Evolutionary conservation across 768 basidiomycete species (phyloP).

Genomic region (Tubosaeta sp.): DNA sequence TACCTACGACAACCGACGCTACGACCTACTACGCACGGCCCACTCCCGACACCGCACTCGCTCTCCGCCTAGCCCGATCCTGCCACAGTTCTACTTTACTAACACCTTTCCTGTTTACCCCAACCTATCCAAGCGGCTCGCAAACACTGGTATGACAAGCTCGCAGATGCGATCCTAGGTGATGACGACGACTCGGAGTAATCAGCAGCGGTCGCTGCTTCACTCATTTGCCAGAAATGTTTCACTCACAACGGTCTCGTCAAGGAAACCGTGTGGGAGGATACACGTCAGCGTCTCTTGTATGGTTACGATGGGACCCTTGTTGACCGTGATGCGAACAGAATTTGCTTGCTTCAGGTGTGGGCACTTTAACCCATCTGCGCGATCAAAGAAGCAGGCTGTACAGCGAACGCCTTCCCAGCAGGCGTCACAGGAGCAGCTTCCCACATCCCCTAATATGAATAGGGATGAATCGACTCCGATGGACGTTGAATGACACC

Average conservation of each 20-base stretch:
- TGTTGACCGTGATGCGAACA: constrained; percentile 27
- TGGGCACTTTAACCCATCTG: constrained; percentile 69
- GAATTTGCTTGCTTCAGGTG: constrained; percentile 88
- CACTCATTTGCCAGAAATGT: constrained; percentile 82
- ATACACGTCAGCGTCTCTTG: constrained; percentile 59
- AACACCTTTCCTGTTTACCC: constrained; percentile 24
- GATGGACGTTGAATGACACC: constrained; percentile 13
- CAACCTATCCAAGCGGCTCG: constrained; percentile 46
- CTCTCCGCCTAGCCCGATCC: too few relatives aligned
- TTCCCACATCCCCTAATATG: too few relatives aligned
- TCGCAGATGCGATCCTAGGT: constrained; percentile 83
- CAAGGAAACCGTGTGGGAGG: constrained; percentile 75
- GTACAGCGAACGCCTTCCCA: constrained; percentile 24
- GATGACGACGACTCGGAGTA: constrained; percentile 64
- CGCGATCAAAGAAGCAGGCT: constrained; percentile 29
- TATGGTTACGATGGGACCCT: neutral
- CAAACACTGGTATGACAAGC: constrained; percentile 82
- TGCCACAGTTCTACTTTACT: too few relatives aligned
- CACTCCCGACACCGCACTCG: too few relatives aligned
- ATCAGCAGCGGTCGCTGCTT: constrained; percentile 35
- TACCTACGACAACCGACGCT: too few relatives aligned
- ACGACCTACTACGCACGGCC: too few relatives aligned
- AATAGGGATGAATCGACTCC: constrained; percentile 9
- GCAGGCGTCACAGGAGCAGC: constrained; percentile 8
- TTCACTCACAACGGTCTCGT: constrained; percentile 88